Conservation (phyloP, 2,329 filamentous ascomycete species). For the Triangularia setosa region DNA sequence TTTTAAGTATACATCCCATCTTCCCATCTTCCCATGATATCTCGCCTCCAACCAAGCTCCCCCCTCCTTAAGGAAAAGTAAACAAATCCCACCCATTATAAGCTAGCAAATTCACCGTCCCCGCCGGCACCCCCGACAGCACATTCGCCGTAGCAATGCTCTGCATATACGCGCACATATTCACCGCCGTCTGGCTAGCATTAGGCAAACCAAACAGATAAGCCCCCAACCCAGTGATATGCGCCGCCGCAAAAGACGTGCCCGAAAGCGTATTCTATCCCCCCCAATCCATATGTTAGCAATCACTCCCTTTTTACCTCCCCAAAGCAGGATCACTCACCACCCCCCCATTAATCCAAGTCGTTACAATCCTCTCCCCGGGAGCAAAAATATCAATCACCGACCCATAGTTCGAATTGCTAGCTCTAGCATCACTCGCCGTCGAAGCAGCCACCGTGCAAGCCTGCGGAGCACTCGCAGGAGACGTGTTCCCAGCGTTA, state of each 20-base stretch:
- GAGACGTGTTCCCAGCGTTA: slow-evolving; percentile 38
- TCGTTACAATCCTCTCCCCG: slow-evolving; percentile 43
- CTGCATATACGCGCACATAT: slow-evolving; percentile 45
- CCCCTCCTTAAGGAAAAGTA: background rate
- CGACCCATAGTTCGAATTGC: slow-evolving; percentile 50
- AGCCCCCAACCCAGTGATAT: slow-evolving; percentile 34
- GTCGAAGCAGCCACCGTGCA: slow-evolving; percentile 52
- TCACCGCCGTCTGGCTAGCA: slow-evolving; percentile 36
- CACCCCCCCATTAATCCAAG: slow-evolving; percentile 44
- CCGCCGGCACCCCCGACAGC: slow-evolving; percentile 38
- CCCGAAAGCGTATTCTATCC: slow-evolving; percentile 38
- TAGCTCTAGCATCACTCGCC: slow-evolving; percentile 37
- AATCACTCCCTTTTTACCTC: background rate
- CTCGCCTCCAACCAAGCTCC: background rate
- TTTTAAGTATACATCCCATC: background rate
- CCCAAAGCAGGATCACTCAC: slow-evolving; percentile 18
- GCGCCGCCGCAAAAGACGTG: slow-evolving; percentile 39
- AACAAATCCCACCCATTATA: slow-evolving; percentile 44
- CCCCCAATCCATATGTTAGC: background rate
- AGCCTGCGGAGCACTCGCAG: slow-evolving; percentile 44
- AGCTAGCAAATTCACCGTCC: slow-evolving; percentile 50
- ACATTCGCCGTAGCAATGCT: slow-evolving; percentile 39
- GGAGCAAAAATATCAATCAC: slow-evolving; percentile 51
- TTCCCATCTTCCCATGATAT: background rate
- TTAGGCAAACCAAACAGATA: slow-evolving; percentile 44